Percentiles rank a stretch among this genome's conserved stretches.
Conservation (phyloP, 2,329 filamentous ascomycete species). For the Hypoxylon sp. region DNA sequence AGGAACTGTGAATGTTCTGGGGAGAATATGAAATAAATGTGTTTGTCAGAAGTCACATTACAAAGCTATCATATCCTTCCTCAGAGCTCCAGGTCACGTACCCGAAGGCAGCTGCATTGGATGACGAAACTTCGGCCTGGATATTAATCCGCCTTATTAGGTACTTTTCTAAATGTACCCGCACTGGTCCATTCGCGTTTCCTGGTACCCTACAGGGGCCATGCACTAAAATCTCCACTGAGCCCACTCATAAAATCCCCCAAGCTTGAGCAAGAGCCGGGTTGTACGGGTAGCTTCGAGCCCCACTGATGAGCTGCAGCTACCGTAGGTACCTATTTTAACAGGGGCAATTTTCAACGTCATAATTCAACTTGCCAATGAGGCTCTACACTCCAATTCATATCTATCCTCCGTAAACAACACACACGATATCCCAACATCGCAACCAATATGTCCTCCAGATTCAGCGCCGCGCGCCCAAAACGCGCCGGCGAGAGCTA, state of each 20-base stretch:
- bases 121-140: conserved; percentile 44
- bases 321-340: conserved; percentile 13
- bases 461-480: conserved; percentile 78
- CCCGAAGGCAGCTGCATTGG: conserved; percentile 39
- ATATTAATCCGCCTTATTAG: conserved; percentile 36
- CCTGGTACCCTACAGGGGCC: conserved; percentile 1
- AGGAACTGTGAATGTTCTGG: background rate
- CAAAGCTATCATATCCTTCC: conserved; percentile 33
- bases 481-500: conserved; percentile 89
- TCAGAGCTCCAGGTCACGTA: conserved; percentile 26
- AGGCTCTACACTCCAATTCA: conserved; percentile 23
- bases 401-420: conserved; percentile 4
- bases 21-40: background rate
- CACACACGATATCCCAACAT: conserved; percentile 14
- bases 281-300: conserved; percentile 13
- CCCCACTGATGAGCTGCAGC: conserved; percentile 45
- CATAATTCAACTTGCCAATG: conserved; percentile 43
- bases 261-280: background rate
- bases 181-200: background rate
- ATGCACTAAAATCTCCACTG: conserved; percentile 23
- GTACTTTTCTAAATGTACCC: conserved; percentile 1
- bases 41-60: conserved; percentile 12
- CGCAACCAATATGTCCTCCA: conserved; percentile 65
- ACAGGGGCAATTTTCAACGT: conserved; percentile 51
- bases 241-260: conserved; percentile 1